phyloP scores from a whole-genome alignment of 2,329 filamentous ascomycete species.

The Beauveria sp. region DNA sequence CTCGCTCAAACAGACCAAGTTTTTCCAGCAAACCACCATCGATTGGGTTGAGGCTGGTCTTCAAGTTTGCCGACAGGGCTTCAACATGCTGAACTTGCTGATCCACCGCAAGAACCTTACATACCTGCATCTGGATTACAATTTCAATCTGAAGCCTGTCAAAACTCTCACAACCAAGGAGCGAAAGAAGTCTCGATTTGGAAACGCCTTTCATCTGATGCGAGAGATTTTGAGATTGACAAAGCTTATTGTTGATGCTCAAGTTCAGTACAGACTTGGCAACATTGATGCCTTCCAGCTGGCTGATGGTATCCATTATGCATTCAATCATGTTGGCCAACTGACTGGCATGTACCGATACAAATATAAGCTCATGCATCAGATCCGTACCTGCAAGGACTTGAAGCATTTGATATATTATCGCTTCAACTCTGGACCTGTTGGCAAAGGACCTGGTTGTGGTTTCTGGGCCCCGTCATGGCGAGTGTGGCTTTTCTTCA shows the following conservation, averaged over 20 bases:
- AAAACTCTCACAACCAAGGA: constrained; percentile 98
- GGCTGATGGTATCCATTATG: constrained; percentile 96
- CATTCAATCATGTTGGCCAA: constrained; percentile 98
- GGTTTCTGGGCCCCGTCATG: constrained; percentile 99
- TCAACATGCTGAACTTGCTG: constrained; percentile 97
- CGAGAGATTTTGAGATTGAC: constrained; percentile 92
- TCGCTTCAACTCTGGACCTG: constrained; percentile 92
- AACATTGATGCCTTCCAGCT: constrained; percentile 99
- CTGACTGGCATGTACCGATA: constrained; percentile 99
- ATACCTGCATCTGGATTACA: constrained; percentile 97
- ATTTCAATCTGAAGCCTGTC: constrained; percentile 98
- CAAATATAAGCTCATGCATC: constrained; percentile 99
- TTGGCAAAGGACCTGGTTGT: constrained; percentile 94
- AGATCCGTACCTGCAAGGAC: constrained; percentile 98
- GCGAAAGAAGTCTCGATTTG: constrained; percentile 97
- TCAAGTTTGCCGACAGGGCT: constrained; percentile 95
- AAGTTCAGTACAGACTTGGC: constrained; percentile 93
- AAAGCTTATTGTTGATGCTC: constrained; percentile 95
- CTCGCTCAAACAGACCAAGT: constrained; percentile 92
- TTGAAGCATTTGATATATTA: constrained; percentile 99
- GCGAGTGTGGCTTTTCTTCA: constrained; percentile 99
- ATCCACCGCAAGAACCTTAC: constrained; percentile 98
- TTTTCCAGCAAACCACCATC: constrained; percentile 98
- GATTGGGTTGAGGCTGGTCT: constrained; percentile 99
- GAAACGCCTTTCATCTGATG: constrained; percentile 99